A percentile compares a stretch with the other conserved stretches of the same genome.
These are phyloP conservation scores for Petunia hybrid DNA, from an alignment of 305 asterid species.

Conservation along the genomic window DNA sequence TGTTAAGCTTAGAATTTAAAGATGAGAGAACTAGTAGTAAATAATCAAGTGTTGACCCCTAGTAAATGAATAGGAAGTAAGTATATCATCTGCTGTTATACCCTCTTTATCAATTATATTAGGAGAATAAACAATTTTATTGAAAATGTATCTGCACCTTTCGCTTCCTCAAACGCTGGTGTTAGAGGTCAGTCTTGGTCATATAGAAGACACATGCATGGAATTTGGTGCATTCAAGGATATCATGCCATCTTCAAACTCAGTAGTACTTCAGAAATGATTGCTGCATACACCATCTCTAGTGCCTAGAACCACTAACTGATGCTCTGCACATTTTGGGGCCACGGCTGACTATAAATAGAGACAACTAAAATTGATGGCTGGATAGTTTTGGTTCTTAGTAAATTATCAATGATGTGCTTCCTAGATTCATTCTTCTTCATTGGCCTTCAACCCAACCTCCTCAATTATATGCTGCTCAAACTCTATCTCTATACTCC, in stretches of 20 bases:
- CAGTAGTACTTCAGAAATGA: background rate
- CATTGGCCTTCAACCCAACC: background rate
- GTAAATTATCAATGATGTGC: background rate
- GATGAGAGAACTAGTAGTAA: background rate
- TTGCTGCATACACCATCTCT: slow-evolving; percentile 2
- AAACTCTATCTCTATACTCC: background rate
- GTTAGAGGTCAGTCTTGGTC: background rate
- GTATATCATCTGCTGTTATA: background rate
- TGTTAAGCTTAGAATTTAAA: background rate
- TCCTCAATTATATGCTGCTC: background rate
- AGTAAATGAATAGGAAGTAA: background rate
- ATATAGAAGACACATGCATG: background rate
- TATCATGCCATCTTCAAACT: background rate
- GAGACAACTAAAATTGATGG: background rate
- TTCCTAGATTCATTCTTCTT: background rate
- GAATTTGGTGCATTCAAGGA: background rate
- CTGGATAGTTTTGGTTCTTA: background rate
- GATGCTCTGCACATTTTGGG: background rate
- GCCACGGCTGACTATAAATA: background rate
- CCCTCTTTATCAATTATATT: background rate
- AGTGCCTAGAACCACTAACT: background rate
- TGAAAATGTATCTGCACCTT: background rate
- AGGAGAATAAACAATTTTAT: background rate
- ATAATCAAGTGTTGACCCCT: background rate
- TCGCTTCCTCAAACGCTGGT: background rate